Evolutionary conservation across 352 stramenopile genomes (phyloP), one percentile per base, ranked within the genome.

Genomic region (Globisporangium spinosum): DNA sequence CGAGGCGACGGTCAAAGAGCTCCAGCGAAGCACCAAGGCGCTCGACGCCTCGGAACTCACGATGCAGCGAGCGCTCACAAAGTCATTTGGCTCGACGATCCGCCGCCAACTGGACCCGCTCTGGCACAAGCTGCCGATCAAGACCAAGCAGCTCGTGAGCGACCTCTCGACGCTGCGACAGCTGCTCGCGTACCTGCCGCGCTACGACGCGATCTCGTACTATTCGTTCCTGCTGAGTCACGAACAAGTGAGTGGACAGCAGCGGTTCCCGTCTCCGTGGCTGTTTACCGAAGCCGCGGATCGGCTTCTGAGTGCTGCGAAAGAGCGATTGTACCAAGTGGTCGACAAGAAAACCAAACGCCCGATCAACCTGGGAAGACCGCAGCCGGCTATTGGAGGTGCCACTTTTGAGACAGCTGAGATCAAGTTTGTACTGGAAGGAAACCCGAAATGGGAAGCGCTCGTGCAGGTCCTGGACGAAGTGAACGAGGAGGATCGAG

Each of bases 181-280:
- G 65, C 62, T 95, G 58, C 95, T 99, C 58, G 83, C 96, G 59
- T 96, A 97, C 70, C 72, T 99, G 38, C 90, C 98, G 64, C 89
- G 94, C 25, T 98, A 98, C 77, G 97, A 99, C 73, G 96, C 95
- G 22, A 94, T 99, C 60, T 95, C 90, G 17, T 99, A 98, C 76
- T 99, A 98, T 70, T 93, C 82, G n/a, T 92, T 98, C 38, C 74
- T 99, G 5, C 70, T 97, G 40, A 93, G 79, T 47, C 89, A 98
- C 63, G 92, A 98, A 67, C 89, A 93, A 64, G 81, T 97, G 82
- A 88, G 83, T 73, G 70, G 87, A 23, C 71, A 94, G 70, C 75
- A 89, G 78, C 74, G 83, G 70, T 89, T 89, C 53, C 94, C 93
- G 9, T 98, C 93, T 22, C 85, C 97, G 29, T 99, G 97, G 97